Percentiles rank a stretch among this genome's conserved stretches.
Conservation (phyloP, 139 green algal genomes). For the Chloropicon primus region DNA sequence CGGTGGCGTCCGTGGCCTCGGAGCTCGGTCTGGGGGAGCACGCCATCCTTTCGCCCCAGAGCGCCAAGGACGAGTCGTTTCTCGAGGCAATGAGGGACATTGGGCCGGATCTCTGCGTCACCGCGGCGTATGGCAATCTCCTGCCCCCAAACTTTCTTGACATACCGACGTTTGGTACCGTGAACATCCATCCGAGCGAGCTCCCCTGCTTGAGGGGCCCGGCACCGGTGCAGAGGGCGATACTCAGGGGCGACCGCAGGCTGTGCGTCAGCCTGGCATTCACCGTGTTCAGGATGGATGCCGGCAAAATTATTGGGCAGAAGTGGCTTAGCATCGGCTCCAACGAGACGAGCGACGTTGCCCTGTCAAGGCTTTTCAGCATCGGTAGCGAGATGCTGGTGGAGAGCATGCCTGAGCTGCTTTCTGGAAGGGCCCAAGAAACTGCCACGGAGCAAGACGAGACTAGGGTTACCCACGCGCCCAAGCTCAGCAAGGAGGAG, state of each 20-base stretch:
- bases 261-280: constrained; percentile 80
- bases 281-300: constrained; percentile 88
- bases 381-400: constrained; percentile 55
- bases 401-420: constrained; percentile 41
- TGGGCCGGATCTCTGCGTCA: constrained; percentile 83
- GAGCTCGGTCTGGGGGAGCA: constrained; percentile 31
- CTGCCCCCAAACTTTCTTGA: constrained; percentile 77
- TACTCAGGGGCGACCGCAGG: constrained; percentile 43
- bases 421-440: constrained; percentile 20
- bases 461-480: not conserved
- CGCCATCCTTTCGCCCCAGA: constrained; percentile 12
- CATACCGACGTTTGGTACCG: constrained; percentile 63
- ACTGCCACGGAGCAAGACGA: constrained; percentile 1
- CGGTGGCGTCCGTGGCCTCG: constrained; percentile 42
- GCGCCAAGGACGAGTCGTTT: constrained; percentile 33
- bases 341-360: constrained; percentile 55
- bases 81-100: constrained; percentile 44
- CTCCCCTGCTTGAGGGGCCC: constrained; percentile 85
- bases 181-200: constrained; percentile 95
- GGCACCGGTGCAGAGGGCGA: constrained; percentile 80
- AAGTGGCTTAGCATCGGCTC: constrained; percentile 29
- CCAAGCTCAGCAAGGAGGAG: constrained; percentile 43
- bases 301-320: constrained; percentile 75
- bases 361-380: constrained; percentile 61
- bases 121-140: constrained; percentile 94